Base-by-base conservation (phyloP, 106 monocot genomes). In the Vanilla planifolia region DNA sequence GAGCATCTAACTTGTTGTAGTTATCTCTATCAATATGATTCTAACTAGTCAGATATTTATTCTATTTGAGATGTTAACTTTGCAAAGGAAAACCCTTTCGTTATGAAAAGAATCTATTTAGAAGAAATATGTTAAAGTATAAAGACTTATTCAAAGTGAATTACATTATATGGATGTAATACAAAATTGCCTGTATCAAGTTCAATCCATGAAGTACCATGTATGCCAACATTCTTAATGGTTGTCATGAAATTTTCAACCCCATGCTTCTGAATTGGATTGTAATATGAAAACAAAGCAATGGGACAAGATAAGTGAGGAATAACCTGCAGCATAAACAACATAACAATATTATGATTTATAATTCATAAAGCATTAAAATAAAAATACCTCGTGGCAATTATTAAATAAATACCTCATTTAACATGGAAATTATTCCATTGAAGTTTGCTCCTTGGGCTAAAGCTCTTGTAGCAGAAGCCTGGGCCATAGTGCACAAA, bases 391-490 rank as follows among this genome's bases (percentile, higher is more conserved):
- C 41, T 1, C 6, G 8, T 7, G 6, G 41, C 41, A 41, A 11
- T 41, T 14, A 41, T 41, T 41, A 41, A 14, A 8, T 2, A 1
- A 41, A 32, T 67, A 91, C 88, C 84, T 82, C 88, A 48, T 35
- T 71, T 52, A 93, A 48, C 92, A 88, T 93, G 30, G 79, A 79
- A 48, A 88, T 59, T 19, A 93, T 65, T 48, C 63, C 61, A 60
- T 76, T 66, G 76, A 88, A 77, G 16, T 65, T 85, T 41, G 75
- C 78, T 57, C 92, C 84, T 64, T 71, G 84, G 32, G 83, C 65
- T 36, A 92, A 68, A 20, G 92, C 87, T 26, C 80, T 80, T 37
- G 83, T 80, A 69, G 78, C 73, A 71, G 91, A n/a, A n/a, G n/a
- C n/a, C n/a, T n/a, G n/a, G n/a, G n/a, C n/a, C n/a, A n/a, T n/a